Evolutionary conservation across 1,284 basidiomycete genomes (phyloP), one percentile per base, ranked within the genome.

Genomic region (Rhodotorula sp.): DNA sequence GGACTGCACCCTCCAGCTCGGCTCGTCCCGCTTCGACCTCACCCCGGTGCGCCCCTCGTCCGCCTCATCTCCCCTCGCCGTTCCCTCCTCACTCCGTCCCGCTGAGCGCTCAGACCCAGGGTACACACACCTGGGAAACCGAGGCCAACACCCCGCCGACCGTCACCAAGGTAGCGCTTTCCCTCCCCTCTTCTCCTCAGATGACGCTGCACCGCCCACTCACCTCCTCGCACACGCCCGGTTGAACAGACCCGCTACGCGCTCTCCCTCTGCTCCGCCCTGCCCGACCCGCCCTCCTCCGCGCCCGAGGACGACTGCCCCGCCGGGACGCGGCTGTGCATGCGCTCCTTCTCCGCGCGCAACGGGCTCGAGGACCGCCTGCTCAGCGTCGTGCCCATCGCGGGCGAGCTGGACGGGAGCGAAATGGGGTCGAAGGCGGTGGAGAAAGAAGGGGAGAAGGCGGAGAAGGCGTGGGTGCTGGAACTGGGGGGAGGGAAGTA

Each of bases 371-470:
- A 74, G 13, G 75, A 76, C 59, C 56, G 68, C 25, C 36, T 76
- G 39, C 53, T 76, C 50, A 54, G 53, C 37, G 75, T 74, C 53
- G 70, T 76, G 2, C 75, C 75, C 19, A 36, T 76, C 41, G 66
- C 70, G 2, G 63, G 59, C 1, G 58, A 66, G 19, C 13, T 59
- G 7, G 60, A 51, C 34, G n/a, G 50, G 3, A 15, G 54, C 6
- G 58, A 60, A 15, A 44, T 36, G 39, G 34, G 12, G 21, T 29
- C 46, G 53, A 29, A 21, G 5, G 69, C 64, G 44, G 34, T n/a
- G 6, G n/a, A 63, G 27, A 17, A 53, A 15, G 66, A 72, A 1
- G 70, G 63, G 3, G 53, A 44, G 44, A 51, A 65, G 13, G 27
- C 41, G 8, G 34, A 46, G 2, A 39, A 67, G 15, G 60, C n/a